Base-by-base conservation (phyloP, 441 rosid genomes). In the Euphorbia celastroides region DNA sequence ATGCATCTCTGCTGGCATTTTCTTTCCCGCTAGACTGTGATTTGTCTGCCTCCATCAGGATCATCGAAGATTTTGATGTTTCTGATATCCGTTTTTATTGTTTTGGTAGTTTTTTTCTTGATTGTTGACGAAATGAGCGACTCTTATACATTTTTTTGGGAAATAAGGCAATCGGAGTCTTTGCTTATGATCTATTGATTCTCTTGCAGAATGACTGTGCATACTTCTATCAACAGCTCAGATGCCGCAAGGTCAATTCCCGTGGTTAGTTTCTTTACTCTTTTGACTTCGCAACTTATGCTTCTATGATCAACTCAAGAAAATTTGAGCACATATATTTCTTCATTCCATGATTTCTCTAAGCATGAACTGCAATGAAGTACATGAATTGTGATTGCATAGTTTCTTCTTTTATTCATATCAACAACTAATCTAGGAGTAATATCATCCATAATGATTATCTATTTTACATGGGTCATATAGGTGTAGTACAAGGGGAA, bases 231-330 rank as follows among this genome's bases (percentile, higher is more conserved):
- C 71, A 78, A 81, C 69, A 78, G 73, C 65, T 51, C 67, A 55
- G 69, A 83, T 77, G 84, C 84, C 1, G 55, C 78, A 32, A 69
- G 80, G 67, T 80, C 96, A 63, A 62, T 81, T 65, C 72, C 84
- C 46, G 64, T 75, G 92, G 97, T 91, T 58, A 83, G 92, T 79
- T 57, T 27, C 60, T 51, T 34, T 70, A 55, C 62, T 72, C 68
- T 67, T 60, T 32, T 78, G 23, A 13, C 57, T 56, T 71, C 34
- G 31, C 9, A 52, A 16, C 41, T 36, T 36, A 32, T 66, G 34
- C n/a, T 13, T n/a, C 65, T n/a, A 42, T 62, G 60, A n/a, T n/a
- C n/a, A n/a, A n/a, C n/a, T n/a, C n/a, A n/a, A n/a, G n/a, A n/a
- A n/a, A n/a, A 57, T 14, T 7, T 38, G 12, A 38, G 44, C 13